Conservation (phyloP, 192 early-diverging fungal species). For the Polychytrium aggregatum region DNA sequence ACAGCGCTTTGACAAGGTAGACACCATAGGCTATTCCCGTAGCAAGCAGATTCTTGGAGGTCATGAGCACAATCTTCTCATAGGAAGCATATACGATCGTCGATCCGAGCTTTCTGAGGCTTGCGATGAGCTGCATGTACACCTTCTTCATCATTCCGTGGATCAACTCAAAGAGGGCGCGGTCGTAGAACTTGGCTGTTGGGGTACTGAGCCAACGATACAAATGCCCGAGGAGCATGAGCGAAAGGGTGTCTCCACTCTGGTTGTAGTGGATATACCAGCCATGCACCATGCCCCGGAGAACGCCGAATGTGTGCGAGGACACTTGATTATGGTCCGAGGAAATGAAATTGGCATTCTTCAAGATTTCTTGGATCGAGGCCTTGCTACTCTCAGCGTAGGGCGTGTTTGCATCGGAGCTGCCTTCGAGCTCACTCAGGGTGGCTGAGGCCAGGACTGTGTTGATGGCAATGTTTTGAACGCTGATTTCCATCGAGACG, state of each 20-base stretch:
- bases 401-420: neutral
- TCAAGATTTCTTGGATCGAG: no score
- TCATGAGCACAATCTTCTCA: constrained; percentile 71
- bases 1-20: constrained; percentile 61
- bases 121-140: constrained; percentile 70
- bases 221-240: constrained; percentile 65
- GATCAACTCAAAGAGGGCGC: constrained; percentile 63
- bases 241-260: constrained; percentile 43
- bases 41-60: constrained; percentile 60
- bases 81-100: constrained; percentile 67
- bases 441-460: constrained; percentile 59
- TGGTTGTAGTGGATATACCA: no score
- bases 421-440: neutral
- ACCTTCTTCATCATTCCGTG: constrained; percentile 84
- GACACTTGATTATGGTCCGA: constrained; percentile 7
- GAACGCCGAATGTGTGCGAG: constrained; percentile 54
- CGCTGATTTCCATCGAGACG: constrained; percentile 76
- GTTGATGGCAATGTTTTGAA: constrained; percentile 72
- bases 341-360: no score
- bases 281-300: constrained; percentile 63
- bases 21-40: constrained; percentile 62
- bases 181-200: constrained; percentile 70
- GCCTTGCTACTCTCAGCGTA: no score
- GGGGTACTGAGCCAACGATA: constrained; percentile 78
- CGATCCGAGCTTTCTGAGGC: constrained; percentile 68